Evolutionary conservation across 2,329 filamentous ascomycete genomes (phyloP).

Genomic region (Beauveria rudraprayagi): DNA sequence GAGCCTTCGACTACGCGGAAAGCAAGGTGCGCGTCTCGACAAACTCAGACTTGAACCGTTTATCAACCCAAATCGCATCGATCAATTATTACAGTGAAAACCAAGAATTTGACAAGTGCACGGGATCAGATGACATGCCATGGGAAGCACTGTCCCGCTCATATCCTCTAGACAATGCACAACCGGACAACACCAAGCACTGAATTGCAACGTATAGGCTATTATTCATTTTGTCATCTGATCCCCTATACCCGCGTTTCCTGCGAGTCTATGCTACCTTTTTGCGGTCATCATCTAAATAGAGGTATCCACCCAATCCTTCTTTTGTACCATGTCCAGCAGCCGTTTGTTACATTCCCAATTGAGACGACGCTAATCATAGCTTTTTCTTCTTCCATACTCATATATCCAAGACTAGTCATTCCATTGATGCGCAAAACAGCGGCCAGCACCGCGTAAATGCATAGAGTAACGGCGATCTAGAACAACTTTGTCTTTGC

Average conservation of each 20-base stretch:
- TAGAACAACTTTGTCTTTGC: neutral
- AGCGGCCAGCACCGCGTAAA: neutral
- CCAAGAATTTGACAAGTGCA: neutral
- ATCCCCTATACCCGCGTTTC: slow-evolving; percentile 9
- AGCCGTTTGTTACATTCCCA: neutral
- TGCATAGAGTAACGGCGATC: neutral
- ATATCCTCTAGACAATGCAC: no score
- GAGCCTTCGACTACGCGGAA: neutral
- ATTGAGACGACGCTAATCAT: neutral
- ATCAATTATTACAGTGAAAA: neutral
- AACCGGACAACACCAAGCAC: no score
- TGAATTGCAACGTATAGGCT: neutral
- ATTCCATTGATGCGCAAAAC: neutral
- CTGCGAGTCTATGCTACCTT: slow-evolving; percentile 13
- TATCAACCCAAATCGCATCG: neutral
- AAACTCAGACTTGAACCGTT: neutral
- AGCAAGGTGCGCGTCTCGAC: neutral
- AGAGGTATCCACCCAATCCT: neutral
- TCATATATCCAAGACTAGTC: slow-evolving; percentile 7
- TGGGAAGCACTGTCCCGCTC: no score
- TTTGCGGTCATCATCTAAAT: slow-evolving; percentile 7
- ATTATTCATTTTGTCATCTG: slow-evolving; percentile 5
- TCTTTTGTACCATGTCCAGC: neutral
- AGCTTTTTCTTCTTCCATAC: neutral
- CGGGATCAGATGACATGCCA: neutral